phyloP scores from a whole-genome alignment of 768 basidiomycete species.

The Agrocybe pediades region DNA sequence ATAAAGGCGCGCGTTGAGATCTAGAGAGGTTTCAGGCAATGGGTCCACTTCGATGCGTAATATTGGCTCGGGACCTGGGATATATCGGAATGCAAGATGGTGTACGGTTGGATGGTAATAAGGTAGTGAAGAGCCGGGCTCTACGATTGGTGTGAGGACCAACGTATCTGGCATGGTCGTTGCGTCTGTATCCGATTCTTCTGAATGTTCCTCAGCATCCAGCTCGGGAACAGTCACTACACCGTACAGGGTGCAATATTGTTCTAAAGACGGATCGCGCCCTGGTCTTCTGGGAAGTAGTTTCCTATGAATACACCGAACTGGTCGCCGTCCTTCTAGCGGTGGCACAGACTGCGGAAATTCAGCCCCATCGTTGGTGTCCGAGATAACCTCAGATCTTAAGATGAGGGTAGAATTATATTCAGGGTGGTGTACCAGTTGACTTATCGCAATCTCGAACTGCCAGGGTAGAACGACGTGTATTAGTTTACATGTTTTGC shows the following conservation, averaged over 20 bases:
- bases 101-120: conserved; percentile 89
- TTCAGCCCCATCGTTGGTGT: conserved; percentile 29
- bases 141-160: conserved; percentile 61
- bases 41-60: conserved; percentile 65
- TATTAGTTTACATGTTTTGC: background rate
- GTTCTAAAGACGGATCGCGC: conserved; percentile 73
- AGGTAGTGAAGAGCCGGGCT: conserved; percentile 54
- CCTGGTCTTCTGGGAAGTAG: conserved; percentile 80
- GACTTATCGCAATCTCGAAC: conserved; percentile 75
- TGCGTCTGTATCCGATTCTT: too few species aligned
- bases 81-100: conserved; percentile 82
- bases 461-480: conserved; percentile 22
- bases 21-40: conserved; percentile 46
- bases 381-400: conserved; percentile 69
- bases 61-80: conserved; percentile 32
- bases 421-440: conserved; percentile 86
- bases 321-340: conserved; percentile 36
- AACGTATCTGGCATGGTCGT: conserved; percentile 30
- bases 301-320: conserved; percentile 62
- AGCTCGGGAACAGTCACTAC: background rate
- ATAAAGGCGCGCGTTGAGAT: conserved; percentile 66
- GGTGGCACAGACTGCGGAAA: conserved; percentile 35
- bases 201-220: conserved; percentile 9
- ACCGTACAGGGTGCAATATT: conserved; percentile 78
- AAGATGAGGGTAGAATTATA: conserved; percentile 91